These are phyloP conservation scores for Papiliotrema laurentii DNA, from an alignment of 1,284 basidiomycete genomes.

Conservation along the genomic window DNA sequence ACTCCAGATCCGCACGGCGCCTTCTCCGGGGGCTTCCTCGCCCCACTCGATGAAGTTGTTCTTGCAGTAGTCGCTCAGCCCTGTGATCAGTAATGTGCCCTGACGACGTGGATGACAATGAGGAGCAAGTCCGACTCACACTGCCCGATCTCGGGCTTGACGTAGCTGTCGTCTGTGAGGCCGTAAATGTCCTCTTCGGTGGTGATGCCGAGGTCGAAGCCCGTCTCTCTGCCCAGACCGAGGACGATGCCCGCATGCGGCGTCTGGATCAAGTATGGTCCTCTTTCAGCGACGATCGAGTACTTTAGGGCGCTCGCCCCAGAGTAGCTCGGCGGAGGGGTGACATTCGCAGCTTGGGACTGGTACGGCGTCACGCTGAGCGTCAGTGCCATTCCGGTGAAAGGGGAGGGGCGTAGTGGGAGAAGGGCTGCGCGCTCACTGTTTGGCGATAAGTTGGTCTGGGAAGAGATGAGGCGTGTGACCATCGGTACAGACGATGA, in stretches of 20 bases:
- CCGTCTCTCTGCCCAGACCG: constrained; percentile 11
- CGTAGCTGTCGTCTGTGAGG: constrained; percentile 15
- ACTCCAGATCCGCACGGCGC: constrained; percentile 20
- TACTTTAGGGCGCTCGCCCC: constrained; percentile 11
- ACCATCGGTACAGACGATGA: constrained; percentile 36
- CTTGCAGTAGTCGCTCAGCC: constrained; percentile 12
- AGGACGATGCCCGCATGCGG: constrained; percentile 13
- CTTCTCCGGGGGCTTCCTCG: constrained; percentile 21
- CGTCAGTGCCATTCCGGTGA: not conserved
- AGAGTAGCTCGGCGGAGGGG: constrained; percentile 22
- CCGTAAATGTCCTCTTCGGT: constrained; percentile 9
- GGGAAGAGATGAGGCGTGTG: constrained; percentile 34
- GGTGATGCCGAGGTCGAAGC: constrained; percentile 8
- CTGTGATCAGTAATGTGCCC: constrained; percentile 5
- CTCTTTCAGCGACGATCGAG: constrained; percentile 23
- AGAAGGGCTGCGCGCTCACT: constrained; percentile 9
- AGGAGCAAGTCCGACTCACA: constrained; percentile 11
- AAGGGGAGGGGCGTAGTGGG: not conserved
- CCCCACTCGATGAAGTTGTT: constrained; percentile 21
- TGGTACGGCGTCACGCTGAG: constrained; percentile 14
- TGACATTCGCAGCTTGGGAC: constrained; percentile 14
- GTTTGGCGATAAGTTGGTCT: constrained; percentile 9
- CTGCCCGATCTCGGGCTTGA: constrained; percentile 6
- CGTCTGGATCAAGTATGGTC: constrained; percentile 21
- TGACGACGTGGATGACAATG: too few relatives aligned